Base-by-base conservation (phyloP, 1,284 basidiomycete genomes). In the Ceratorhiza oryzae-sativae region DNA sequence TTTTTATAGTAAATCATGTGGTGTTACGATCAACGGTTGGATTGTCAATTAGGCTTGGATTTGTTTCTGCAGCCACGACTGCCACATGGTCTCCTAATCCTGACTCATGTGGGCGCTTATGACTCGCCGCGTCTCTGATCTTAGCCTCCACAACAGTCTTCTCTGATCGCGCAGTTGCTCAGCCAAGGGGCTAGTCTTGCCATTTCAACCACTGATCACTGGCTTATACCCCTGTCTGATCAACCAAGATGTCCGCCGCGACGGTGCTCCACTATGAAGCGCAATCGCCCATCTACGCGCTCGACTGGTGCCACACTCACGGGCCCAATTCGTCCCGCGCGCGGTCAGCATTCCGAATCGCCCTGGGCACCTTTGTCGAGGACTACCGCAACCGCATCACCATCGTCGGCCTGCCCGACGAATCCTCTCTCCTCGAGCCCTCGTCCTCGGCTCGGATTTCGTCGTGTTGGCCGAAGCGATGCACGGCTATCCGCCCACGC, bases 401-500 rank as follows among this genome's bases (percentile, higher is more conserved):
- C 30, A 83, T 95, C 75, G 84, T 91, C n/a, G 91, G 92, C 1
- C 84, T 94, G 71, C 90, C 91, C 77, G 90, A 93, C 76, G 92
- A 94, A 77, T 86, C 90, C 34, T 90, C 92, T 27, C 84, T 93
- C 12, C 88, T 92, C 9, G 91, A 94, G 77, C 72, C 76, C 34
- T 56, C 56, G 8, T 27, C 65, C 23, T 71, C 60, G 4, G 70
- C 27, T 75, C 78, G 10, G 91, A 93, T 81, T 94, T 95, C 79
- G 87, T 90, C 48, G 88, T 89, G 9, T 85, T 94, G 30, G 92
- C 90, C 75, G 89, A 94, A 76, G 87, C 89, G 5, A 85, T 87
- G 75, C 91, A 94, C 76, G 91, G 91, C 62, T 95, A 94, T 80
- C 93, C 93, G 9, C 91, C 91, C 6, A 94, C 92, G 8, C 89